phyloP scores from a whole-genome alignment of 306 rosid genomes.

The Acacia confusa region DNA sequence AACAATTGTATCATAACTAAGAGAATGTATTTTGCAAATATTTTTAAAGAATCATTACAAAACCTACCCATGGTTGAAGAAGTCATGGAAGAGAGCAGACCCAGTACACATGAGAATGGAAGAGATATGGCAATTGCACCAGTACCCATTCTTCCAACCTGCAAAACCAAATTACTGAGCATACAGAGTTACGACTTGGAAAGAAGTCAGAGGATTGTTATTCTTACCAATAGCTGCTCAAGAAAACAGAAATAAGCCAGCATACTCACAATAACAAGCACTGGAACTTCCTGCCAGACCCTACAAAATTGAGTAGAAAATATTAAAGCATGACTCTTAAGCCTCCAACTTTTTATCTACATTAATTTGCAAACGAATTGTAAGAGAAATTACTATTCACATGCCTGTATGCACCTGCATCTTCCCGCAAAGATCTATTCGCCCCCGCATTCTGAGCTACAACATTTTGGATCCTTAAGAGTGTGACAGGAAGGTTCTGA shows the following conservation, averaged over 20 bases:
- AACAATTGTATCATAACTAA: conserved; percentile 1
- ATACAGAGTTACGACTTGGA: conserved; percentile 24
- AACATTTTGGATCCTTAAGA: conserved; percentile 69
- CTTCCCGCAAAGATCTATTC: conserved; percentile 45
- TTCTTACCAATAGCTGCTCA: conserved; percentile 88
- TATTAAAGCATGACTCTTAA: conserved; percentile 8
- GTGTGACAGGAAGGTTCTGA: conserved; percentile 80
- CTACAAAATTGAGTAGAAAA: conserved; percentile 44
- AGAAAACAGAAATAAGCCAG: conserved; percentile 97
- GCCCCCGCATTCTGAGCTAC: conserved; percentile 52
- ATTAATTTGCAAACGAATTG: neutral
- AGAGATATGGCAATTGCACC: conserved; percentile 84
- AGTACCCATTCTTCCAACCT: conserved; percentile 78
- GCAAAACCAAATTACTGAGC: conserved; percentile 37
- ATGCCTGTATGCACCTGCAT: conserved; percentile 69
- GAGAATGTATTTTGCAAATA: conserved; percentile 20
- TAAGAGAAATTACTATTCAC: conserved; percentile 30
- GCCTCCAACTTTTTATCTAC: conserved; percentile 14
- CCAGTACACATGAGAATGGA: conserved; percentile 92
- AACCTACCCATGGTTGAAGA: conserved; percentile 92
- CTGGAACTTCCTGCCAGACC: conserved; percentile 98
- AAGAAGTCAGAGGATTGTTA: conserved; percentile 11
- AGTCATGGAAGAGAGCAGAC: conserved; percentile 88
- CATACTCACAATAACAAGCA: conserved; percentile 92
- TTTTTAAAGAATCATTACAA: conserved; percentile 8